Conservation (phyloP, 768 basidiomycete species). For the Lentinula sp. region DNA sequence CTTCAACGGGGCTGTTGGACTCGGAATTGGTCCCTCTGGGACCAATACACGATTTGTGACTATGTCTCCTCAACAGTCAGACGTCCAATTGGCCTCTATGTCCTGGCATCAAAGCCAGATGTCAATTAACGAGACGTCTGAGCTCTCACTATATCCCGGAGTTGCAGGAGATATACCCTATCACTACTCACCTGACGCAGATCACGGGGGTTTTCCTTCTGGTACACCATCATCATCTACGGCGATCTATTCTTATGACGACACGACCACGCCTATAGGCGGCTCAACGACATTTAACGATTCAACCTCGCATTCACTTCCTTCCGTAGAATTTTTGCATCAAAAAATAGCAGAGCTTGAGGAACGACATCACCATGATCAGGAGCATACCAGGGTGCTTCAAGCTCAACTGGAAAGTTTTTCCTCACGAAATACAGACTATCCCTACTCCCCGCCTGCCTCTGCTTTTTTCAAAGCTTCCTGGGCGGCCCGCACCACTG, state of each 20-base stretch:
- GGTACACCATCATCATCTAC: background rate
- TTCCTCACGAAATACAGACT: conserved; percentile 6
- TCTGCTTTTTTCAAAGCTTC: conserved; percentile 48
- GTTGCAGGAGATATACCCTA: background rate
- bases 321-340: conserved; percentile 27
- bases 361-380: conserved; percentile 46
- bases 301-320: background rate
- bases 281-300: background rate
- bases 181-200: background rate
- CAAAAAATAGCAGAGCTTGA: conserved; percentile 61
- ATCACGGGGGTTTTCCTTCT: conserved; percentile 1
- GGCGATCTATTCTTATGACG: background rate
- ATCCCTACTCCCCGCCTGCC: conserved; percentile 28
- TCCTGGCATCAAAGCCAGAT: background rate
- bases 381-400: conserved; percentile 40
- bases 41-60: background rate
- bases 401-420: conserved; percentile 35
- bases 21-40: background rate
- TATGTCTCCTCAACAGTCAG: background rate
- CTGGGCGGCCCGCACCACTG: conserved; percentile 72
- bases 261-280: background rate
- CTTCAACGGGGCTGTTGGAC: background rate
- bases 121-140: background rate
- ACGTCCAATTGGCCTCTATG: background rate
- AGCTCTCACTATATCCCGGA: background rate